Evolutionary conservation across 83 land plant species (phyloP).

Genomic region (Picea mariana): DNA sequence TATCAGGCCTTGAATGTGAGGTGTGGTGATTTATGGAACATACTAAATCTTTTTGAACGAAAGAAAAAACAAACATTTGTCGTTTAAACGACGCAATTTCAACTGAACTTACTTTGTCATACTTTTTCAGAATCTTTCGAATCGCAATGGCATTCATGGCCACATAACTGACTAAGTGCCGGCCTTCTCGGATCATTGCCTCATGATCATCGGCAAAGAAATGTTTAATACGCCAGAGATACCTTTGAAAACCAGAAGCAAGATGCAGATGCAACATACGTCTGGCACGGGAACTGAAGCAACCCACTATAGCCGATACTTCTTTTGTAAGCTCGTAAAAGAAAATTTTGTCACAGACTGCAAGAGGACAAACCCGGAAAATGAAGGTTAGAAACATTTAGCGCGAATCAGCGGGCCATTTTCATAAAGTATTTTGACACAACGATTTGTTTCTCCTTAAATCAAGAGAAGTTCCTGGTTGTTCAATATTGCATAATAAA

Average conservation of each 20-base stretch:
- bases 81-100: background rate
- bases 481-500: no score
- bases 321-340: conserved; percentile 53
- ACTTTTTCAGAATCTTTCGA: conserved; percentile 65
- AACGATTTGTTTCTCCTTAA: no score
- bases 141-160: conserved; percentile 69
- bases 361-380: background rate
- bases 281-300: conserved; percentile 48
- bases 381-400: no score
- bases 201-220: conserved; percentile 43
- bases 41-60: no score
- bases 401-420: no score
- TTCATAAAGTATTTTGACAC: no score
- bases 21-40: no score
- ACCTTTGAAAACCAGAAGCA: conserved; percentile 35
- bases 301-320: conserved; percentile 51
- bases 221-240: conserved; percentile 29
- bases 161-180: conserved; percentile 47
- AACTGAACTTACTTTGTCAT: conserved; percentile 53
- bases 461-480: no score
- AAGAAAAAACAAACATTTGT: no score
- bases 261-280: conserved; percentile 43
- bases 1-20: no score
- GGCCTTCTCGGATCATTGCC: conserved; percentile 42
- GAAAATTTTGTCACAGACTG: conserved; percentile 61